These are phyloP conservation scores for Abrus pulchellus DNA, from an alignment of 306 rosid species.

Conservation along the genomic window DNA sequence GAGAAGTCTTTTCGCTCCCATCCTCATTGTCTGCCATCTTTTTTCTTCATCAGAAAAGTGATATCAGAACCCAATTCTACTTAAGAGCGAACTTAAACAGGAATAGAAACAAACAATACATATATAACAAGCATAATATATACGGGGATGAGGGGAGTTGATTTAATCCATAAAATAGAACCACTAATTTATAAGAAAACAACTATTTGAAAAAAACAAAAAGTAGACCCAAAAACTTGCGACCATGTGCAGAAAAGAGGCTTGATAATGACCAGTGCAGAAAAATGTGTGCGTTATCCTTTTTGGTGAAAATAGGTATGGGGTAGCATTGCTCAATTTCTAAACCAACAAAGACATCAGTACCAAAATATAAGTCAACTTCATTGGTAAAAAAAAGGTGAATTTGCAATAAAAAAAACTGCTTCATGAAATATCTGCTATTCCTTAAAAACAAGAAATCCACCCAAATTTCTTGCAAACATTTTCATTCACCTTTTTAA, in stretches of 20 bases:
- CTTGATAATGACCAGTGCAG: neutral
- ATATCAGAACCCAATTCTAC: constrained; percentile 44
- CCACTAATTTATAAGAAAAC: constrained; percentile 11
- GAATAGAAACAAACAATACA: constrained; percentile 16
- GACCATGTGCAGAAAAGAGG: constrained; percentile 22
- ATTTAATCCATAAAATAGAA: neutral
- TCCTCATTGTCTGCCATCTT: constrained; percentile 84
- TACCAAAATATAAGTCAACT: constrained; percentile 4
- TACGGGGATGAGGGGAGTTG: neutral
- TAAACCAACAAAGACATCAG: neutral
- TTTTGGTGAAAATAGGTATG: neutral
- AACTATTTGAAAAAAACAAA: neutral
- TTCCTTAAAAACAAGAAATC: neutral
- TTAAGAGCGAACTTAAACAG: constrained; percentile 23
- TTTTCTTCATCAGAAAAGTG: constrained; percentile 44
- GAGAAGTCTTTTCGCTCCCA: constrained; percentile 71
- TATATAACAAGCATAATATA: neutral
- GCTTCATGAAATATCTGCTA: neutral
- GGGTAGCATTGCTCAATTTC: constrained; percentile 14
- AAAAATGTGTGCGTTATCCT: neutral
- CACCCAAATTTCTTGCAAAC: neutral
- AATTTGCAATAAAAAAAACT: neutral
- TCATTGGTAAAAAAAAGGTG: neutral
- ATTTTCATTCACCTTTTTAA: constrained; percentile 2
- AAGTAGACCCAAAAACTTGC: neutral